These are phyloP conservation scores for Theobroma cacao DNA, from an alignment of 345 rosid species.

Conservation along the genomic window DNA sequence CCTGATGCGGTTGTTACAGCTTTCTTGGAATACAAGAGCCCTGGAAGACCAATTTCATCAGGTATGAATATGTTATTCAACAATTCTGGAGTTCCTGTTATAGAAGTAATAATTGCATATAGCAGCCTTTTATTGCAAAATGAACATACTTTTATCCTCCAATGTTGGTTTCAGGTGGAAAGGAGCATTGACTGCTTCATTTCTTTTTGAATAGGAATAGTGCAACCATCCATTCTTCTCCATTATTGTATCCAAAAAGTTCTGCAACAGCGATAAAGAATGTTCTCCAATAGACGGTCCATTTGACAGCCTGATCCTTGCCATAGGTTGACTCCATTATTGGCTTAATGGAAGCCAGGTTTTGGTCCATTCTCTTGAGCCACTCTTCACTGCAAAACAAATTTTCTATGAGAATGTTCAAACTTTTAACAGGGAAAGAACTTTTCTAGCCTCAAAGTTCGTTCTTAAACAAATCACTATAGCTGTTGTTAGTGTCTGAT, in stretches of 20 bases:
- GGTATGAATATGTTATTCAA: neutral
- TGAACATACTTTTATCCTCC: neutral
- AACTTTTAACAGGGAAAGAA: neutral
- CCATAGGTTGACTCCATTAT: slow-evolving; percentile 83
- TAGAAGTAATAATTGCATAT: neutral
- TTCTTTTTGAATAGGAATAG: slow-evolving; percentile 78
- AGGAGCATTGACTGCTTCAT: slow-evolving; percentile 23
- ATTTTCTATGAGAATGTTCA: neutral
- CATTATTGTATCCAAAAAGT: slow-evolving; percentile 77
- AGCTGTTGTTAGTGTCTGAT: slow-evolving; percentile 9
- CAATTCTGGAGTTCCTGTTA: neutral
- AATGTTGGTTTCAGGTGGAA: neutral
- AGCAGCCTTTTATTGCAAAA: neutral
- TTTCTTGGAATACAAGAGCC: neutral
- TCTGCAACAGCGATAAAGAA: slow-evolving; percentile 85
- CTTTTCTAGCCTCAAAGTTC: neutral
- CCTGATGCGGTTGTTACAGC: neutral
- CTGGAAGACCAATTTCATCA: neutral
- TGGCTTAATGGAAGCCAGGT: slow-evolving; percentile 42
- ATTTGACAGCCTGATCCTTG: slow-evolving; percentile 68
- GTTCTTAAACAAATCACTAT: neutral
- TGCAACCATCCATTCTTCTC: slow-evolving; percentile 89
- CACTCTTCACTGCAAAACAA: slow-evolving; percentile 63
- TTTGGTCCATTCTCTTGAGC: slow-evolving; percentile 83
- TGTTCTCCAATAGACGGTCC: slow-evolving; percentile 90